phyloP scores from a whole-genome alignment of 768 basidiomycete species.

The Phanerodontia chrysosporium region DNA sequence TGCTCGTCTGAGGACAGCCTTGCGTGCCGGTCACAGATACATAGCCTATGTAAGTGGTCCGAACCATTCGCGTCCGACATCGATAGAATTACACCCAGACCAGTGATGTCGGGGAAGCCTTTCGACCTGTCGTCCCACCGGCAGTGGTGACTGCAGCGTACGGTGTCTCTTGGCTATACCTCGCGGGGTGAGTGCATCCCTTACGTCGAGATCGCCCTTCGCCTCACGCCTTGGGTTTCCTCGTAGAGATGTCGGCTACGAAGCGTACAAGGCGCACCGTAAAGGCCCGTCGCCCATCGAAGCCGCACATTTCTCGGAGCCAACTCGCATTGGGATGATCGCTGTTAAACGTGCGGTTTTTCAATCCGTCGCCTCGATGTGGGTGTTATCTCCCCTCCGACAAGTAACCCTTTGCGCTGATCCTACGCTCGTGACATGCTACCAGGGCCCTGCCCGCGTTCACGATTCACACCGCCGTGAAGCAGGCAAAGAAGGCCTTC shows the following conservation, averaged over 20 bases:
- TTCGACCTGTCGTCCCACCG: conserved; percentile 73
- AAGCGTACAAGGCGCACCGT: conserved; percentile 73
- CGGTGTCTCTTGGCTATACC: conserved; percentile 78
- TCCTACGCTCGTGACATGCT: not conserved
- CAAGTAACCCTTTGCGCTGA: conserved; percentile 7
- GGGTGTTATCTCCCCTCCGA: conserved; percentile 23
- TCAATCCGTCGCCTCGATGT: conserved; percentile 83
- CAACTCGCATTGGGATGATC: conserved; percentile 61
- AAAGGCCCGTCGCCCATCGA: conserved; percentile 64
- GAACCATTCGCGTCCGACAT: conserved; percentile 2
- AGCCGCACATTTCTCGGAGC: conserved; percentile 66
- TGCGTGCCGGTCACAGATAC: conserved; percentile 67
- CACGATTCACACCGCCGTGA: conserved; percentile 81
- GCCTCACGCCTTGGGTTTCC: not conserved
- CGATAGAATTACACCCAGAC: conserved; percentile 42
- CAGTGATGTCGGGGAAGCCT: conserved; percentile 81
- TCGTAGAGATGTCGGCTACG: conserved; percentile 66
- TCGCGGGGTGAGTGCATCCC: conserved; percentile 44
- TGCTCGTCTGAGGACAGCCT: conserved; percentile 70
- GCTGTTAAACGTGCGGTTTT: conserved; percentile 75
- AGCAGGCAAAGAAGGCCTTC: conserved; percentile 67
- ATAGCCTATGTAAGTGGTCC: conserved; percentile 62
- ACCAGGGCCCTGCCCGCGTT: conserved; percentile 76
- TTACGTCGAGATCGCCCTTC: not conserved
- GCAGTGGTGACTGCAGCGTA: conserved; percentile 73